phyloP scores from a whole-genome alignment of 495 filamentous ascomycete species.

The Venustampulla echinocandica region DNA sequence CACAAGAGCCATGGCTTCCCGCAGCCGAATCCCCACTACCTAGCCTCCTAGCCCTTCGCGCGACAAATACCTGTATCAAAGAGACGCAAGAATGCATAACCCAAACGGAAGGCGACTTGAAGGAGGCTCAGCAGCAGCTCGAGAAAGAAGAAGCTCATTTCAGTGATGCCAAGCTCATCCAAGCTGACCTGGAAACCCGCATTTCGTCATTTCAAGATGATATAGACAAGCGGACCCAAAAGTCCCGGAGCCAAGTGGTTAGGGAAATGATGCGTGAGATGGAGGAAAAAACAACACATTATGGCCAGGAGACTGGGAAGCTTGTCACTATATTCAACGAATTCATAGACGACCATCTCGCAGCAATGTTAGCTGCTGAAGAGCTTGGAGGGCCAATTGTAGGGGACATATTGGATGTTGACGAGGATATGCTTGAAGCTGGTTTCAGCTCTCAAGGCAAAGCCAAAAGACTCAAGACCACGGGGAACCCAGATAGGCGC shows the following conservation, averaged over 20 bases:
- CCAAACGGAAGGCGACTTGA: constrained; percentile 45
- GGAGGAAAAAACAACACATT: constrained; percentile 44
- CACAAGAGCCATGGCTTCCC: constrained; percentile 55
- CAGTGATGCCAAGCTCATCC: constrained; percentile 47
- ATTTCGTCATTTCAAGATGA: constrained; percentile 38
- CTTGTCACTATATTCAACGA: constrained; percentile 54
- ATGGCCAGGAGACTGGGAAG: constrained; percentile 45
- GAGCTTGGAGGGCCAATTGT: constrained; percentile 79
- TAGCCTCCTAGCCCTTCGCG: constrained; percentile 59
- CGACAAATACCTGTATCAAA: constrained; percentile 50
- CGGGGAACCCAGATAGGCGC: constrained; percentile 36
- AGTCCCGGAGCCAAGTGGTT: constrained; percentile 50
- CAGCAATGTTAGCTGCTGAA: constrained; percentile 76
- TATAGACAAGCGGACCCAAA: constrained; percentile 46
- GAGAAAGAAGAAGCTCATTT: constrained; percentile 53
- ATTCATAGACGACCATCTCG: constrained; percentile 69
- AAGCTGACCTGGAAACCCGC: constrained; percentile 47
- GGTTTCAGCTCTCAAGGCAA: constrained; percentile 68
- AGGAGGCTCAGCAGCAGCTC: constrained; percentile 42
- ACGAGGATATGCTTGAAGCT: constrained; percentile 47
- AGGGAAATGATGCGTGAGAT: constrained; percentile 50
- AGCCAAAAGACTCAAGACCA: constrained; percentile 49
- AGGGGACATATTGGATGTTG: constrained; percentile 58
- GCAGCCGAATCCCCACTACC: constrained; percentile 57
- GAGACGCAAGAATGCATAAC: constrained; percentile 53